Conservation (phyloP, 352 stramenopile species). For the Pythium aristosporum region DNA sequence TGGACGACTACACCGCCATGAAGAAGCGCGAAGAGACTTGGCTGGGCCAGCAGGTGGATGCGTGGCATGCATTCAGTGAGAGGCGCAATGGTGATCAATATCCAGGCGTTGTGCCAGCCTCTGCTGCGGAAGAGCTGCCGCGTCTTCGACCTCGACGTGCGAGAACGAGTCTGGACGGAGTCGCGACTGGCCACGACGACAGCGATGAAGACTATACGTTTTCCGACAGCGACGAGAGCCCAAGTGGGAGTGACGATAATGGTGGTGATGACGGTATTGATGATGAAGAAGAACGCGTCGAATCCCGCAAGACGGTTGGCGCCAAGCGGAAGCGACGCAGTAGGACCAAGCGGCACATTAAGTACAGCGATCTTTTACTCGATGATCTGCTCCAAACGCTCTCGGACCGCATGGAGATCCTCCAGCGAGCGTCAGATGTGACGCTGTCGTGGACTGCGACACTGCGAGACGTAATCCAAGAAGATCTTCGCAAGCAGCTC, state of each 20-base stretch:
- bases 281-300: neutral
- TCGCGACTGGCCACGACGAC: neutral
- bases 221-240: neutral
- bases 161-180: neutral
- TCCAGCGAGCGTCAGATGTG: slow-evolving; percentile 9
- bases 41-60: slow-evolving; percentile 50
- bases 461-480: slow-evolving; percentile 22
- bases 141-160: slow-evolving; percentile 7
- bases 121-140: neutral
- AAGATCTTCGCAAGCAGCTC: slow-evolving; percentile 10
- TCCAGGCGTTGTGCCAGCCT: neutral
- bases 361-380: slow-evolving; percentile 16
- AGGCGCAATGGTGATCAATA: neutral
- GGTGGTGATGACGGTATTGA: slow-evolving; percentile 12
- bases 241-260: slow-evolving; percentile 11
- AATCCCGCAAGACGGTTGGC: neutral
- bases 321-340: slow-evolving; percentile 3
- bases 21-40: slow-evolving; percentile 52
- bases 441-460: slow-evolving; percentile 10
- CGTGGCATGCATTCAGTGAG: slow-evolving; percentile 33
- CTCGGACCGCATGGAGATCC: slow-evolving; percentile 6
- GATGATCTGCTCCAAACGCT: slow-evolving; percentile 21
- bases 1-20: slow-evolving; percentile 39
- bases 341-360: slow-evolving; percentile 6
- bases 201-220: slow-evolving; percentile 17